Conservation (phyloP, 139 green algal species). For the Closterium sp. region DNA sequence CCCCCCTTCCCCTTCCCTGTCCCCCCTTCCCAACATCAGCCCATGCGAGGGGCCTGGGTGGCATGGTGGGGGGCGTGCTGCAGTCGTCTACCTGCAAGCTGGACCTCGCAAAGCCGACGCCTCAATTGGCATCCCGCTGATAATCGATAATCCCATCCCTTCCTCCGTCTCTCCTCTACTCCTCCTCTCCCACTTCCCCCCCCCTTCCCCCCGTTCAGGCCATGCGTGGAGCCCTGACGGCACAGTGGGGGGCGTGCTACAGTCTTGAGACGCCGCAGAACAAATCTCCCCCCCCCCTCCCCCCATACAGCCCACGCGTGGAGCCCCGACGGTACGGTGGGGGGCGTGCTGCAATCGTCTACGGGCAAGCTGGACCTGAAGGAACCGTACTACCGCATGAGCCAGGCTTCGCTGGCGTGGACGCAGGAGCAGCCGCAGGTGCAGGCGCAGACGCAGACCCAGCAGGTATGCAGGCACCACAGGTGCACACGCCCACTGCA, state of each 20-base stretch:
- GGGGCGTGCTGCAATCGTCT: constrained; percentile 25
- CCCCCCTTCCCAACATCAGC: background rate
- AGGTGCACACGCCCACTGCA: no score
- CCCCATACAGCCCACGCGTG: background rate
- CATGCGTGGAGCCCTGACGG: background rate
- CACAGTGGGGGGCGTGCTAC: constrained; percentile 7
- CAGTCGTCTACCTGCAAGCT: no score
- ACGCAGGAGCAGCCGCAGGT: constrained; percentile 28
- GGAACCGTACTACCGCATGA: constrained; percentile 49
- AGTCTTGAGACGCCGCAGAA: no score
- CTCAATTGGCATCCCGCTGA: no score
- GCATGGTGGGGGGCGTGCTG: no score
- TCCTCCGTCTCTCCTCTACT: background rate
- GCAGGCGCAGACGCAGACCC: background rate
- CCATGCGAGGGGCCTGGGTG: background rate
- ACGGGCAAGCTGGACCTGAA: constrained; percentile 44
- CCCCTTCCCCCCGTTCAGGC: background rate
- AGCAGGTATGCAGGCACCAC: background rate
- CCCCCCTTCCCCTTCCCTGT: background rate
- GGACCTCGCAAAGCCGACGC: background rate
- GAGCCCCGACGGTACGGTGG: background rate
- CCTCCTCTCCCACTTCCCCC: background rate
- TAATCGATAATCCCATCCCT: no score
- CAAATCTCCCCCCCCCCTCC: background rate
- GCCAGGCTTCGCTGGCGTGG: constrained; percentile 16